A percentile compares a stretch with the other conserved stretches of the same genome.
Evolutionary conservation across 2,329 filamentous ascomycete genomes (phyloP).

Genomic region (Fusarium sp.): DNA sequence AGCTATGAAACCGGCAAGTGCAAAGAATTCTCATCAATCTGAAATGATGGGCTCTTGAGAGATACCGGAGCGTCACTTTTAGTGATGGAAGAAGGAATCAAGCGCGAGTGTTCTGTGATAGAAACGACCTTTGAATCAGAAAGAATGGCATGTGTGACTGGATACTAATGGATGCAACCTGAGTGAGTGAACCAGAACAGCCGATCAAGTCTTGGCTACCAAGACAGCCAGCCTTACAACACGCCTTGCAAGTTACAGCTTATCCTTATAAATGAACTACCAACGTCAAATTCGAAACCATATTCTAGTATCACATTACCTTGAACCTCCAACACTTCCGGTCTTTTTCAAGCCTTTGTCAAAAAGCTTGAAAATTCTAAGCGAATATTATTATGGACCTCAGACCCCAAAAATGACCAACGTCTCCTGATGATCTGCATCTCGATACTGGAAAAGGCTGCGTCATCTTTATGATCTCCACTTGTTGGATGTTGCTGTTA

Average conservation of each 20-base stretch:
- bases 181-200: no score
- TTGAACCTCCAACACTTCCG: not conserved
- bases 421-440: conserved; percentile 15
- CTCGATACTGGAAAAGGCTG: not conserved
- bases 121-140: no score
- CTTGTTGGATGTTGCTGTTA: not conserved
- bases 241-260: not conserved
- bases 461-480: conserved; percentile 7
- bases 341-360: not conserved
- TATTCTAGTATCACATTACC: not conserved
- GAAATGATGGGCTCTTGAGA: not conserved
- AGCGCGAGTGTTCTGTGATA: no score
- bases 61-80: not conserved
- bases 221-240: not conserved
- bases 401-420: not conserved
- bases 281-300: not conserved
- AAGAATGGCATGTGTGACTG: no score
- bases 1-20: not conserved
- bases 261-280: not conserved
- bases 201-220: no score
- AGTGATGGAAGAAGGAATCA: no score
- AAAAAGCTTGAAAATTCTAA: conserved; percentile 10
- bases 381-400: conserved; percentile 6
- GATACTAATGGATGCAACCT: no score
- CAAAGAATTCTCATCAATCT: not conserved